Conservation (phyloP, 345 rosid genomes). For the Lepidium sativum region DNA sequence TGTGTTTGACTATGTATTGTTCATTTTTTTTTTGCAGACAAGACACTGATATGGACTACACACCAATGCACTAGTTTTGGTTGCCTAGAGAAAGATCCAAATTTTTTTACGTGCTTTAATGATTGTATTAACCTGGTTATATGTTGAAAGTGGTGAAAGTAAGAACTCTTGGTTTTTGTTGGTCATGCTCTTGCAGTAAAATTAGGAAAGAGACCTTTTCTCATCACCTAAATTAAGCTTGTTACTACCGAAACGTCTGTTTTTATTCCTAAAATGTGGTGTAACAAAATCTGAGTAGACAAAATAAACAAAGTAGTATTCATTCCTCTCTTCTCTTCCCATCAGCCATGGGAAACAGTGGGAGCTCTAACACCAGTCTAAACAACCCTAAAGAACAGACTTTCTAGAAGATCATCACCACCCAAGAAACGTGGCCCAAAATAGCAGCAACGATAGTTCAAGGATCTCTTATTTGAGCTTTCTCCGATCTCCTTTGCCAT, state of each 20-base stretch:
- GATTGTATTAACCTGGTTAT: not conserved
- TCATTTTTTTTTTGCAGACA: conserved; percentile 8
- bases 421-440: conserved; percentile 8
- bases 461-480: conserved; percentile 16
- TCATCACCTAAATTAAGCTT: not conserved
- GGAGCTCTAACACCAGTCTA: conserved; percentile 4
- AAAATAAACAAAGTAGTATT: not conserved
- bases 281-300: not conserved
- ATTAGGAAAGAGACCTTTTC: conserved; percentile 23
- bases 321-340: not conserved
- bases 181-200: conserved; percentile 12
- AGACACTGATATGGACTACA: conserved; percentile 17
- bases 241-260: not conserved
- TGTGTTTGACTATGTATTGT: conserved; percentile 8
- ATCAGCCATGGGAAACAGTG: conserved; percentile 22
- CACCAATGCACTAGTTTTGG: conserved; percentile 9
- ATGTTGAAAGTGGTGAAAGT: not conserved
- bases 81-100: not conserved
- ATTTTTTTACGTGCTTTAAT: not conserved
- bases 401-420: conserved; percentile 1
- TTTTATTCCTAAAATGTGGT: not conserved
- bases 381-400: conserved; percentile 12
- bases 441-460: not conserved
- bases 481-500: conserved; percentile 31
- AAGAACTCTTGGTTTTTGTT: not conserved